Conservation (phyloP, 2,329 filamentous ascomycete species). For the Alternaria consortialis region DNA sequence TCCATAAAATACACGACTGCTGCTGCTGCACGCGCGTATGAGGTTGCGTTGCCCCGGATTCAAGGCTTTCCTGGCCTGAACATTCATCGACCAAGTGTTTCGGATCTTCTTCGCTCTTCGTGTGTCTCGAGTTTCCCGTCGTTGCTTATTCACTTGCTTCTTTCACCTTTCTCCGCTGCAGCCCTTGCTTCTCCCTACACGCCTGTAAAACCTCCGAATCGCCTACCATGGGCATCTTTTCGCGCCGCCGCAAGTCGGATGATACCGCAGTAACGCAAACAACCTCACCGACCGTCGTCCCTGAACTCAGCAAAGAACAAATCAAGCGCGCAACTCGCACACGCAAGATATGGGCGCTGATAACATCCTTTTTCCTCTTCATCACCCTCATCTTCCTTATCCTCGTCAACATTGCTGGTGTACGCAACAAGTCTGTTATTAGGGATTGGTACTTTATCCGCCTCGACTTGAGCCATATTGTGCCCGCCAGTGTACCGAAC, state of each 20-base stretch:
- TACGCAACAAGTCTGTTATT: conserved; percentile 67
- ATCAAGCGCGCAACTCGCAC: conserved; percentile 55
- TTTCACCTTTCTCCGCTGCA: conserved; percentile 2
- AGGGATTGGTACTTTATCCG: conserved; percentile 83
- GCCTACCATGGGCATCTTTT: conserved; percentile 34
- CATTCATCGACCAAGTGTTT: conserved; percentile 4
- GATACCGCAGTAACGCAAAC: conserved; percentile 23
- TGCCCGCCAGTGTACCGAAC: conserved; percentile 76
- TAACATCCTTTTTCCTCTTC: conserved; percentile 75
- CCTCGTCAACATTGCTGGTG: conserved; percentile 81
- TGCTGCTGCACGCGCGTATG: conserved; percentile 35
- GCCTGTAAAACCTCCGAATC: neutral
- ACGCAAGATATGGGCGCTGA: conserved; percentile 68
- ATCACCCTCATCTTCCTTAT: conserved; percentile 80
- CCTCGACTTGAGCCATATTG: conserved; percentile 82
- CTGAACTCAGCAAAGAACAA: conserved; percentile 48
- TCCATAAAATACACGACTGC: conserved; percentile 36
- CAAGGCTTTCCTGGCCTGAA: conserved; percentile 1
- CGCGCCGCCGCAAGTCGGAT: conserved; percentile 29
- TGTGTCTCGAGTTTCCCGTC: neutral
- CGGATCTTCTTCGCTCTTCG: conserved; percentile 1
- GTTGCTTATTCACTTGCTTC: conserved; percentile 1
- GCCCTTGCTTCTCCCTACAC: conserved; percentile 1
- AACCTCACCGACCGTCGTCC: conserved; percentile 27
- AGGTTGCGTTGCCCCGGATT: conserved; percentile 17